Percentiles rank a stretch among this genome's conserved stretches.
phyloP scores from a whole-genome alignment of 768 basidiomycete genomes.

The Rhodotorula toruloides region DNA sequence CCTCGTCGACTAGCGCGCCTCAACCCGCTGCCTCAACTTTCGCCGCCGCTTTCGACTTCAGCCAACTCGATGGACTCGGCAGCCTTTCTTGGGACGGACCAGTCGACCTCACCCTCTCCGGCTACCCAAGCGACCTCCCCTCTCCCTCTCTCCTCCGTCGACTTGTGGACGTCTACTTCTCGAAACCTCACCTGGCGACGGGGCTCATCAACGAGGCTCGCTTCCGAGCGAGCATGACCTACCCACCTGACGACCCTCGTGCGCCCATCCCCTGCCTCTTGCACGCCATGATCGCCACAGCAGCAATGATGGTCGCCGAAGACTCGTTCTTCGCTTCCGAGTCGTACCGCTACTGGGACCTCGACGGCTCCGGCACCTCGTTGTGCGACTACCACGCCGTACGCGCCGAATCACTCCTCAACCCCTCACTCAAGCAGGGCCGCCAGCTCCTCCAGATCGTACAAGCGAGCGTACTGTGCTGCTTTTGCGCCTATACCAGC shows the following conservation, averaged over 20 bases:
- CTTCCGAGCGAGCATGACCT: slow-evolving; percentile 15
- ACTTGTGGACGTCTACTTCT: slow-evolving; percentile 37
- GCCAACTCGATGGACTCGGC: neutral
- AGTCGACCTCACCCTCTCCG: neutral
- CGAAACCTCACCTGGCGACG: slow-evolving; percentile 18
- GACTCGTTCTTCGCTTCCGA: slow-evolving; percentile 16
- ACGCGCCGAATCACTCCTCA: slow-evolving; percentile 23
- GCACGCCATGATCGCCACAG: slow-evolving; percentile 38
- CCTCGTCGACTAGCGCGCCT: too few relatives aligned
- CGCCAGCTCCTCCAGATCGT: slow-evolving; percentile 12
- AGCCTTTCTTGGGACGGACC: neutral
- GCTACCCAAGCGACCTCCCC: slow-evolving; percentile 5
- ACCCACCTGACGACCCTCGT: slow-evolving; percentile 6
- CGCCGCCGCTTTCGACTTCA: too few relatives aligned
- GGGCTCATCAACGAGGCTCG: slow-evolving; percentile 24
- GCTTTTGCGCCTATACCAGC: slow-evolving; percentile 17
- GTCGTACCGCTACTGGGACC: slow-evolving; percentile 31
- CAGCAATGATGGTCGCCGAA: slow-evolving; percentile 22
- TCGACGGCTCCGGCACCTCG: neutral
- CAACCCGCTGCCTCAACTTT: too few relatives aligned
- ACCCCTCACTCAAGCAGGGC: slow-evolving; percentile 25
- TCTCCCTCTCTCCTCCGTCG: neutral
- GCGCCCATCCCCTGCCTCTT: slow-evolving; percentile 31
- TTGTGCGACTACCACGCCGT: slow-evolving; percentile 24
- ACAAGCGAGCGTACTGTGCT: neutral